These are phyloP conservation scores for Arxiozyma heterogenica DNA, from an alignment of 1,139 yeast species.

Conservation along the genomic window DNA sequence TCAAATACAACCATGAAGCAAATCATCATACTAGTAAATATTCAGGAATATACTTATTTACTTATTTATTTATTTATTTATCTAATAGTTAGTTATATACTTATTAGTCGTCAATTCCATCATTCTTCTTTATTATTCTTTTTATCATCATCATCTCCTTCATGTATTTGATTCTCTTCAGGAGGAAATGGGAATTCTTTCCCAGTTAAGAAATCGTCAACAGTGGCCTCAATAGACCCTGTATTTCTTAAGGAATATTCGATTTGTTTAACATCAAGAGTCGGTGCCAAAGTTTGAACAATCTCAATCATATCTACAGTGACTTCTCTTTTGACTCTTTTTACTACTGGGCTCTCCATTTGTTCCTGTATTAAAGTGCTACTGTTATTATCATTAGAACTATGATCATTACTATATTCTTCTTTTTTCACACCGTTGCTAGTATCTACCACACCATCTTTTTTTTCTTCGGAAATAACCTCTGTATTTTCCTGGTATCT, in stretches of 20 bases:
- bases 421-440: not conserved
- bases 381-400: not conserved
- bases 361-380: constrained; percentile 1
- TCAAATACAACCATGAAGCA: no score
- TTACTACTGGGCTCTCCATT: constrained; percentile 9
- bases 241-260: constrained; percentile 52
- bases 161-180: not conserved
- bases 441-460: not conserved
- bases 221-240: constrained; percentile 74
- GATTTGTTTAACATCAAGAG: constrained; percentile 61
- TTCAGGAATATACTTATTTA: no score
- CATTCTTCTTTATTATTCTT: not conserved
- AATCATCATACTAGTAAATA: no score
- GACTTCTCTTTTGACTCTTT: constrained; percentile 44
- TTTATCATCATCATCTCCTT: not conserved
- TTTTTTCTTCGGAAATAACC: not conserved
- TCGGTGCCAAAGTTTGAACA: constrained; percentile 77
- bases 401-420: not conserved
- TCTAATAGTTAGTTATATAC: no score
- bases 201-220: constrained; percentile 56
- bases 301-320: constrained; percentile 77
- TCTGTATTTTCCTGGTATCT: not conserved
- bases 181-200: constrained; percentile 65
- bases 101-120: not conserved
- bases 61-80: not conserved